Conservation (phyloP, 2,329 filamentous ascomycete species). For the Claviceps sp. region DNA sequence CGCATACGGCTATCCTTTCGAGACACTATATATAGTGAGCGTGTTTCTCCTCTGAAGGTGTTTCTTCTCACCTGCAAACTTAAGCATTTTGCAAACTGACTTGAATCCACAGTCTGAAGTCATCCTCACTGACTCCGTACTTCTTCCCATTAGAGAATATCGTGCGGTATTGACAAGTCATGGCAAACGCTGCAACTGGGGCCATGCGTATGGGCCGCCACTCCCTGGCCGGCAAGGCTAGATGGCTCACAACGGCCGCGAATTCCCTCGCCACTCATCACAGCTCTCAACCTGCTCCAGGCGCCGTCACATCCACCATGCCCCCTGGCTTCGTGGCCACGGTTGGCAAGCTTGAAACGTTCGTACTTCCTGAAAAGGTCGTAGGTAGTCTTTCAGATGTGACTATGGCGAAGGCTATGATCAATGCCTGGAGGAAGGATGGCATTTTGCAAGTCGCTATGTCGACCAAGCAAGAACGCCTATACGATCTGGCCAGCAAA, state of each 20-base stretch:
- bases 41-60: neutral
- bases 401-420: slow-evolving; percentile 25
- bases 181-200: neutral
- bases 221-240: neutral
- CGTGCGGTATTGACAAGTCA: neutral
- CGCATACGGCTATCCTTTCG: neutral
- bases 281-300: neutral
- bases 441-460: slow-evolving; percentile 34
- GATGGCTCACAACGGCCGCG: neutral
- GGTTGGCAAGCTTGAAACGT: slow-evolving; percentile 24
- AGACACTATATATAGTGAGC: slow-evolving; percentile 1
- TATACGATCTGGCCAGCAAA: slow-evolving; percentile 23
- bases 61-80: no score
- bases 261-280: neutral
- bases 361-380: slow-evolving; percentile 25
- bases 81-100: neutral
- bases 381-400: slow-evolving; percentile 20
- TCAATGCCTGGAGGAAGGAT: slow-evolving; percentile 29
- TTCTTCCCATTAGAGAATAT: neutral
- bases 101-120: no score
- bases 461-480: slow-evolving; percentile 18
- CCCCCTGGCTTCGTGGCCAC: slow-evolving; percentile 15
- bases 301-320: slow-evolving; percentile 6
- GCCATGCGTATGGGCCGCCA: neutral
- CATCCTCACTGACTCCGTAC: neutral